Base-by-base conservation (phyloP, 2,329 filamentous ascomycete genomes). In the Phialemoniopsis sp. region DNA sequence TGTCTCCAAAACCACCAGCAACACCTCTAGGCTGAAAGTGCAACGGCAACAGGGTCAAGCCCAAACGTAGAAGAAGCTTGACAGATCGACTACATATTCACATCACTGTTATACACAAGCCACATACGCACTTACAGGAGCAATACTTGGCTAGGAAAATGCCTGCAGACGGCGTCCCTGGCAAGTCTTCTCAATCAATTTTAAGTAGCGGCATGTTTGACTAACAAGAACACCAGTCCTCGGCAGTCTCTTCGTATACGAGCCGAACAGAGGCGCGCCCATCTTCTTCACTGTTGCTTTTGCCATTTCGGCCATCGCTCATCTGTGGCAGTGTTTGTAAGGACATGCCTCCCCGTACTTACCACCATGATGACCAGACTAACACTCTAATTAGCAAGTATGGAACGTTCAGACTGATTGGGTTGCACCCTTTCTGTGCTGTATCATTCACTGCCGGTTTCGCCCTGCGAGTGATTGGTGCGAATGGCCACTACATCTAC, bases 401-500 rank as follows among this genome's bases (percentile, higher is more conserved):
- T 57, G 67, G 69, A 39, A 69, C 66, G 52, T 78, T 70, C 68
- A 64, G 63, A 37, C 56, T 73, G 7, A 73, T 69, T 0, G 51
- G 67, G 2, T 56, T 78, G 6, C 65, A 75, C 10, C 63, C 67
- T 4, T 56, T 67, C 49, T 66, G 61, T n/a, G 62, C 63, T 4
- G 39, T 65, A 1, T 42, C 70, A 32, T 68, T 71, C 52, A 61
- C 66, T 0, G 51, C 54, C 6, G 72, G 72, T 19, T 73, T 72
- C 50, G 56, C 61, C 4, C 44, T 67, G 32, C 65, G 72, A n/a
- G 63, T 66, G 41, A 59, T 62, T 30, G 70, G 68, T 1, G 63
- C 69, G 4, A 73, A 67, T 46, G 40, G 77, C 44, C 66, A 26
- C 3, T 67, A 62, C 47, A 40, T 72, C 42, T 58, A 26, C 21